These are phyloP conservation scores for Fonsecaea pugnacius DNA, from an alignment of 2,329 filamentous ascomycete species.

Conservation along the genomic window DNA sequence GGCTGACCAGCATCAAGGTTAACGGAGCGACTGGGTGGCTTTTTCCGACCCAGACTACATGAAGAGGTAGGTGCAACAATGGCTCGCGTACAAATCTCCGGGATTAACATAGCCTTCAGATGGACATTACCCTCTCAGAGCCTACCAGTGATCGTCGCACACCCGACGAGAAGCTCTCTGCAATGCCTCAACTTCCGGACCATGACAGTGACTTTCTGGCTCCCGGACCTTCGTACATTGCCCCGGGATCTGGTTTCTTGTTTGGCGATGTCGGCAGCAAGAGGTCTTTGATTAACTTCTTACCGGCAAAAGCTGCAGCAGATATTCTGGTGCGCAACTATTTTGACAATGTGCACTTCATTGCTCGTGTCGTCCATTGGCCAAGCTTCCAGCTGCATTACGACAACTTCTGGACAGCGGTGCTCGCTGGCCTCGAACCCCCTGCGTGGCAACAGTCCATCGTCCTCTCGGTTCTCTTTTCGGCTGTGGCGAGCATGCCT, in stretches of 20 bases:
- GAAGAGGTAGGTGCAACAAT: slow-evolving; percentile 63
- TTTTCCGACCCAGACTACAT: slow-evolving; percentile 70
- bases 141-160: slow-evolving; percentile 23
- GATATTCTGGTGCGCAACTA: slow-evolving; percentile 70
- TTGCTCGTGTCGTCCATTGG: slow-evolving; percentile 70
- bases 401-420: slow-evolving; percentile 66
- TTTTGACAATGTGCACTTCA: slow-evolving; percentile 68
- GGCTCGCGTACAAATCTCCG: neutral
- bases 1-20: slow-evolving; percentile 48
- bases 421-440: slow-evolving; percentile 65
- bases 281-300: slow-evolving; percentile 61
- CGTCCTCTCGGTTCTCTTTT: slow-evolving; percentile 71
- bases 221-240: slow-evolving; percentile 68
- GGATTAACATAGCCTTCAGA: slow-evolving; percentile 20
- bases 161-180: slow-evolving; percentile 25
- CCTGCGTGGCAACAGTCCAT: slow-evolving; percentile 68
- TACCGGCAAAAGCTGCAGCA: slow-evolving; percentile 63
- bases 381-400: slow-evolving; percentile 70
- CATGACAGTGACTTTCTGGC: slow-evolving; percentile 57
- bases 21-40: slow-evolving; percentile 74
- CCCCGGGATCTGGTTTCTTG: slow-evolving; percentile 69
- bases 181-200: slow-evolving; percentile 24
- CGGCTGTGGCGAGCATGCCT: slow-evolving; percentile 68
- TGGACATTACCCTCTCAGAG: slow-evolving; percentile 29
- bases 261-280: slow-evolving; percentile 60